phyloP scores from a whole-genome alignment of 148 eudicot genomes.

The Drosera capensis region DNA sequence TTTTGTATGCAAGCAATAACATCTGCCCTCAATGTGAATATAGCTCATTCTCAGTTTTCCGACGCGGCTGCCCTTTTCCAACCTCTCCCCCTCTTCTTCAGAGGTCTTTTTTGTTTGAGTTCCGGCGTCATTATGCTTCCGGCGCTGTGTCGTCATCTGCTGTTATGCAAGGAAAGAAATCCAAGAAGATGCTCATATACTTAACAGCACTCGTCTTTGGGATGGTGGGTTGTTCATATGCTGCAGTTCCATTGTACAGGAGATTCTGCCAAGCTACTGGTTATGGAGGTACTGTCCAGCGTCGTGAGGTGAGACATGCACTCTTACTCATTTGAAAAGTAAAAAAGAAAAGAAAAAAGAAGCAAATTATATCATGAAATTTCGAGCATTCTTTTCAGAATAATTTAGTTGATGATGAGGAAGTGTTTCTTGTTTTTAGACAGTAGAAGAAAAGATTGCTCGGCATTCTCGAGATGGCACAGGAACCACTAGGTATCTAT shows the following conservation, averaged over 20 bases:
- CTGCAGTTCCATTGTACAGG: slow-evolving; percentile 82
- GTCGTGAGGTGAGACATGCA: slow-evolving; percentile 51
- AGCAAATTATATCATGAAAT: too few species aligned
- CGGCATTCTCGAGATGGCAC: slow-evolving; percentile 86
- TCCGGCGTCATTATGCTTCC: slow-evolving; percentile 33
- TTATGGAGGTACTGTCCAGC: slow-evolving; percentile 95
- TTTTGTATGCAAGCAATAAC: too few species aligned
- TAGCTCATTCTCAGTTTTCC: slow-evolving; percentile 16
- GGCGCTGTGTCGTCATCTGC: too few species aligned
- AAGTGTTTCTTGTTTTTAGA: slow-evolving; percentile 23
- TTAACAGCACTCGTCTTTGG: slow-evolving; percentile 79
- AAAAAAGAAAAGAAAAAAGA: too few species aligned
- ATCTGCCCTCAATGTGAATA: too few species aligned
- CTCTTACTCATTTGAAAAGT: too few species aligned
- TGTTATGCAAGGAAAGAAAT: slow-evolving; percentile 53
- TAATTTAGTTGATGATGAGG: background rate
- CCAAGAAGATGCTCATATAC: slow-evolving; percentile 59
- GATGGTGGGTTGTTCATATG: slow-evolving; percentile 86
- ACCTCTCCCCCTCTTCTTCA: slow-evolving; percentile 7
- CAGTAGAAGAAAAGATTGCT: slow-evolving; percentile 92
- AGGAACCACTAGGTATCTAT: slow-evolving; percentile 41
- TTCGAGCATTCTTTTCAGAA: too few species aligned
- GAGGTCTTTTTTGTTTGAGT: slow-evolving; percentile 11
- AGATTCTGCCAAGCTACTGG: slow-evolving; percentile 98
- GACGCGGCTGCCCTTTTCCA: slow-evolving; percentile 9